Conservation (phyloP, 345 rosid genomes). For the Eutrema japonicum region DNA sequence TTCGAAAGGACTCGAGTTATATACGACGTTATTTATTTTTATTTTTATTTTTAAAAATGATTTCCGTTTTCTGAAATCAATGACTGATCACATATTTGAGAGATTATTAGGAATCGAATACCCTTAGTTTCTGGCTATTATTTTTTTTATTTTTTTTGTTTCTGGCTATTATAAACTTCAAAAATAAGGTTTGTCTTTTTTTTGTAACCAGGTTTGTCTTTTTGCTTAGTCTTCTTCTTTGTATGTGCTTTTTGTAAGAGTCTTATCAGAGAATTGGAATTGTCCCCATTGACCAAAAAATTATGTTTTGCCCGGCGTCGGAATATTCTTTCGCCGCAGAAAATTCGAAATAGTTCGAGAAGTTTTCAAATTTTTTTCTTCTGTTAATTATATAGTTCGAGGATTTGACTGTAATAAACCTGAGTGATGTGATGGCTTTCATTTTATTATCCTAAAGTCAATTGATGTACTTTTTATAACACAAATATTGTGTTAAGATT, state of each 20-base stretch:
- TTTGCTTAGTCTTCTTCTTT: slow-evolving; percentile 25
- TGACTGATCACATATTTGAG: slow-evolving; percentile 3
- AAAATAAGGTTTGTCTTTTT: too few species aligned
- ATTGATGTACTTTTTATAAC: slow-evolving; percentile 16
- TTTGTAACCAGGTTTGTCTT: neutral
- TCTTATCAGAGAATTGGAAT: neutral
- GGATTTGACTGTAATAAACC: slow-evolving; percentile 26
- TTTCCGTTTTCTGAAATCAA: neutral
- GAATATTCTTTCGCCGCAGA: neutral
- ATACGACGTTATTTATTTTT: neutral
- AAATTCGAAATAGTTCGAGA: neutral
- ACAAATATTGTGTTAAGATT: neutral
- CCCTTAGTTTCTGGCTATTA: slow-evolving; percentile 1
- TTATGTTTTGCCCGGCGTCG: too few species aligned
- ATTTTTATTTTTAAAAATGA: neutral
- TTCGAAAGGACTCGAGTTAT: neutral
- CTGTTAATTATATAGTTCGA: neutral
- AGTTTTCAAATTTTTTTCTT: neutral
- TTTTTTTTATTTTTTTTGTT: neutral
- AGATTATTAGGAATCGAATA: neutral
- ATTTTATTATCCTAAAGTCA: slow-evolving; percentile 1
- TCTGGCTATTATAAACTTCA: neutral
- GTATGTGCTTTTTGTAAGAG: neutral
- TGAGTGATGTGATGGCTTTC: slow-evolving; percentile 11
- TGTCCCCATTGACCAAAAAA: too few species aligned